A percentile compares a stretch with the other conserved stretches of the same genome.
Evolutionary conservation across 2,329 filamentous ascomycete species (phyloP).

Genomic region (Juglanconis oblonga): DNA sequence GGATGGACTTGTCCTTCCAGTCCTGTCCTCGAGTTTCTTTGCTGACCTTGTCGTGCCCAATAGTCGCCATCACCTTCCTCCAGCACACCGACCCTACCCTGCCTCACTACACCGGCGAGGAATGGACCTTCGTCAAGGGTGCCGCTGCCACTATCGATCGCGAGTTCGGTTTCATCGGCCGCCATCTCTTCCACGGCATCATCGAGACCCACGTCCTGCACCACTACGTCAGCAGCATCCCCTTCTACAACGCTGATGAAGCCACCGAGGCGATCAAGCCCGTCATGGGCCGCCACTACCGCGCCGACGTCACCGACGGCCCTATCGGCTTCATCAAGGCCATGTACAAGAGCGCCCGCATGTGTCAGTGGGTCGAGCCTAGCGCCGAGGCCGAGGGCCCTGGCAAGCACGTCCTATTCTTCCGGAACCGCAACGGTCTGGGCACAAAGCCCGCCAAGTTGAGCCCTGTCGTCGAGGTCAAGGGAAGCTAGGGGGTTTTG

Average conservation of each 20-base stretch:
- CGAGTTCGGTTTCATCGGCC: constrained; percentile 94
- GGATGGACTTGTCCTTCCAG: background rate
- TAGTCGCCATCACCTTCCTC: constrained; percentile 94
- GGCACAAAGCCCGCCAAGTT: constrained; percentile 51
- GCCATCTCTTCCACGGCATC: constrained; percentile 88
- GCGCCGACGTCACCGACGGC: constrained; percentile 74
- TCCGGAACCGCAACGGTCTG: constrained; percentile 87
- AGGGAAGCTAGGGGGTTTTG: background rate
- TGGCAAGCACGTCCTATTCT: constrained; percentile 85
- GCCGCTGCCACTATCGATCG: constrained; percentile 95
- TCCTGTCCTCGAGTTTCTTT: background rate
- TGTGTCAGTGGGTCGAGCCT: constrained; percentile 98
- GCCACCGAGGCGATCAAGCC: constrained; percentile 90
- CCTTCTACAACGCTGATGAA: constrained; percentile 95
- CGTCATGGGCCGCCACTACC: constrained; percentile 95
- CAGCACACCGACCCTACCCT: constrained; percentile 95
- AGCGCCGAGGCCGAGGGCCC: constrained; percentile 76
- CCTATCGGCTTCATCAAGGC: constrained; percentile 78
- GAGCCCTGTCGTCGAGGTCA: background rate
- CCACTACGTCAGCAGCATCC: constrained; percentile 94
- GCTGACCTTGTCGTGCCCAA: constrained; percentile 2
- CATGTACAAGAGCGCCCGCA: constrained; percentile 75
- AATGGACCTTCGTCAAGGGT: constrained; percentile 92
- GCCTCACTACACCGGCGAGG: constrained; percentile 81
- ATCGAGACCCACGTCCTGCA: constrained; percentile 97